These are phyloP conservation scores for Bruguiera sexangula DNA, from an alignment of 345 rosid genomes.

Conservation along the genomic window DNA sequence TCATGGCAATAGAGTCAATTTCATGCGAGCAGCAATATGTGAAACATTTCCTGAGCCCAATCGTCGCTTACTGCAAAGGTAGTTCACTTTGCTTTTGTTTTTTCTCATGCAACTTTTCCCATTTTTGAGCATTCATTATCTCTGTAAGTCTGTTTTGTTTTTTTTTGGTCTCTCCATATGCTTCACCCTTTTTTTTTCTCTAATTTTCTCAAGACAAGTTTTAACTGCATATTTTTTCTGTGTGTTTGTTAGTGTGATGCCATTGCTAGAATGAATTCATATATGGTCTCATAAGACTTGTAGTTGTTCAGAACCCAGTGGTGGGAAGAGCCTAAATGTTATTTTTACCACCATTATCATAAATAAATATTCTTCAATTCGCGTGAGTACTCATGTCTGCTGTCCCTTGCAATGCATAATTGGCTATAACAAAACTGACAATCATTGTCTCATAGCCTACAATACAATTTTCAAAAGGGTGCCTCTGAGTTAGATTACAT, in stretches of 20 bases:
- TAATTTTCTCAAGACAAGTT: neutral
- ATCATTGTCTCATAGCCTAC: too few relatives aligned
- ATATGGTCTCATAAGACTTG: neutral
- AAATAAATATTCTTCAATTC: too few relatives aligned
- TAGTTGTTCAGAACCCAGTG: neutral
- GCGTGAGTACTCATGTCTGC: neutral
- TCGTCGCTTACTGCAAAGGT: constrained; percentile 93
- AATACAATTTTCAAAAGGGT: too few relatives aligned
- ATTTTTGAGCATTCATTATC: neutral
- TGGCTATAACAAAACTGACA: too few relatives aligned
- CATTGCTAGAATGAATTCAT: neutral
- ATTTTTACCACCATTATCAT: too few relatives aligned
- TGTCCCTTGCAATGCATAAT: neutral
- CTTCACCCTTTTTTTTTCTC: neutral
- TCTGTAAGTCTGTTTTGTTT: neutral
- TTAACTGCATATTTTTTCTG: neutral
- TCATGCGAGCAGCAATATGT: constrained; percentile 81
- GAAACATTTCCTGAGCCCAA: constrained; percentile 99
- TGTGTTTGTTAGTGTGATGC: neutral
- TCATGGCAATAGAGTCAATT: constrained; percentile 63
- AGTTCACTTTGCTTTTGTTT: constrained; percentile 8
- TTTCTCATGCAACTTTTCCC: neutral
- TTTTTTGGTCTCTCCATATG: neutral
- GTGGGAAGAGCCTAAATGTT: neutral
- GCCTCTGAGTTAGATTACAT: too few relatives aligned